Percentiles rank a stretch among this genome's conserved stretches.
These are phyloP conservation scores for Yamagishiella unicocca DNA, from an alignment of 139 green algal genomes.

Conservation along the genomic window DNA sequence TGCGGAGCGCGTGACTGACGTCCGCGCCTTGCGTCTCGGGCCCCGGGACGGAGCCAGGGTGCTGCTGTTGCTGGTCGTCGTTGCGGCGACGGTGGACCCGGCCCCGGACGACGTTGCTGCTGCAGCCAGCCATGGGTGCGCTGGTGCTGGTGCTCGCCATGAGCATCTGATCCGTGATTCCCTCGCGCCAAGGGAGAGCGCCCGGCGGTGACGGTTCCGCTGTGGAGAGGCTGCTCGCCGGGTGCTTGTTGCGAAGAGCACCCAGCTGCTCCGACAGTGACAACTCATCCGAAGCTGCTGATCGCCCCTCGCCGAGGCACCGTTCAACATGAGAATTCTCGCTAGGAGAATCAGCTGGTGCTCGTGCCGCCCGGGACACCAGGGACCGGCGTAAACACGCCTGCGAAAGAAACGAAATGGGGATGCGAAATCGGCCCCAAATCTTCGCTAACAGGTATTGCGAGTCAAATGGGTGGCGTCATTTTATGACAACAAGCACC, in stretches of 20 bases:
- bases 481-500: neutral
- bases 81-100: neutral
- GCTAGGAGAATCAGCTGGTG: neutral
- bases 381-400: neutral
- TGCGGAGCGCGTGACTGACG: neutral
- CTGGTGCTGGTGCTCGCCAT: slow-evolving; percentile 11
- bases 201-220: neutral
- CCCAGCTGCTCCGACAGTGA: neutral
- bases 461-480: neutral
- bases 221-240: neutral
- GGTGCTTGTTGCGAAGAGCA: neutral
- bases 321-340: neutral
- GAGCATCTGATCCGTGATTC: neutral
- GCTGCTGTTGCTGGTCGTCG: neutral
- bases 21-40: neutral
- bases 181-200: slow-evolving; percentile 25
- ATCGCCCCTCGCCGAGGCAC: neutral
- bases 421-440: neutral
- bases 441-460: neutral
- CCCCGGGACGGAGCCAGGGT: neutral
- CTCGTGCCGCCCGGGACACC: neutral
- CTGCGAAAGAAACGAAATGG: neutral
- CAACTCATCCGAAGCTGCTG: neutral
- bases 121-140: neutral
- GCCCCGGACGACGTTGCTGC: neutral